Base-by-base conservation (phyloP, 2,329 filamentous ascomycete species). In the Colletotrichum ledebouriae region DNA sequence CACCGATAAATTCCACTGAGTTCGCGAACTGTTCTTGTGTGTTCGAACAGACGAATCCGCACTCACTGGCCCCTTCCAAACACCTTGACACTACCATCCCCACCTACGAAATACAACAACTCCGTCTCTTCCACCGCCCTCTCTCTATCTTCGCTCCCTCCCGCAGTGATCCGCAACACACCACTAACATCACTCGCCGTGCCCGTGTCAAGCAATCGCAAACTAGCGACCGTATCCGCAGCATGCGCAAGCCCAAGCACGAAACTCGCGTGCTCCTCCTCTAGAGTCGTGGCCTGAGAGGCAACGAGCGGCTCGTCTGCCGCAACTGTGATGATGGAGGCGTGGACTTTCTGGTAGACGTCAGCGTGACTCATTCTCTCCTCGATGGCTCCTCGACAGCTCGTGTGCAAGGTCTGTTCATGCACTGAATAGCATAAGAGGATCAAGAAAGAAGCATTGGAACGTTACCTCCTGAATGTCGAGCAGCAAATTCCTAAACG, bases 111-210 rank as follows among this genome's bases (percentile, higher is more conserved):
- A 81, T 97, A 98, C 76, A 98, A 75, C 75, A 92, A 86, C 80
- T 98, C 95, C 70, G 84, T 89, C 73, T 92, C 85, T 71, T 86
- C 85, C 2, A 82, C 74, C 22, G 70, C 73, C 34, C 59, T 71
- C 47, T 72, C 75, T 25, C 75, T 76, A 6, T 22, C 34, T 9
- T 37, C 49, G 7, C 53, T 25, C 15, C 78, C 81, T 3, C 90
- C 90, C 50, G 85, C 84, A 17, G 92, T 94, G 57, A 96, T 84
- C 72, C 94, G 87, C 71, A 98, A 75, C 49, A 97, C 94, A 3
- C 95, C 95, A 79, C 93, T 97, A 37, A 98, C 93, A 79, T 98
- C 95, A 76, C 87, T 90, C 70, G 95, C 94, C n/a, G 90, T 90
- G 0, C 95, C 95, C 0, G 94, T 97, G 75, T 97, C 94, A 69